Conservation (phyloP, 441 rosid species). For the Aleurites moluccanus region DNA sequence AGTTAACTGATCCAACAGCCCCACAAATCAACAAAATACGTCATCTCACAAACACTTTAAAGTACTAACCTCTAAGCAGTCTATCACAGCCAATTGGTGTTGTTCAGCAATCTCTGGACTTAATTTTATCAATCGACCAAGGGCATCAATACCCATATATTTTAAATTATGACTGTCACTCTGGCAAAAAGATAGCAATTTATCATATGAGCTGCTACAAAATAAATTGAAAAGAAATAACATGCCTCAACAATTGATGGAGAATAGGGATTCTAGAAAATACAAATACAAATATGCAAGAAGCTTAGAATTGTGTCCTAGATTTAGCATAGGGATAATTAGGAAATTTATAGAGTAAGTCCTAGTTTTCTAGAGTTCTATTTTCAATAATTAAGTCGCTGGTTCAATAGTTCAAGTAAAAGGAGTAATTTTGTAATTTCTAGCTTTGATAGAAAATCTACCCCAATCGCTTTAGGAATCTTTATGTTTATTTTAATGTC, state of each 20-base stretch:
- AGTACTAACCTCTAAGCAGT: constrained; percentile 93
- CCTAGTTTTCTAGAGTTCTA: too few species aligned
- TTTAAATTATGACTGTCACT: constrained; percentile 93
- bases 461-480: too few species aligned
- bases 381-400: too few species aligned
- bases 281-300: too few species aligned
- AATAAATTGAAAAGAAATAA: not conserved
- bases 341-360: too few species aligned
- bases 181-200: constrained; percentile 48
- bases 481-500: too few species aligned
- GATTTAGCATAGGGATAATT: too few species aligned
- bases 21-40: not conserved
- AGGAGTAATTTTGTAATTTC: too few species aligned
- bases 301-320: too few species aligned
- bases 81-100: constrained; percentile 95
- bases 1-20: constrained; percentile 1
- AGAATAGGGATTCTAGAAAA: too few species aligned
- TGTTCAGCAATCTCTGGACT: constrained; percentile 95
- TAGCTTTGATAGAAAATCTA: too few species aligned
- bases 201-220: constrained; percentile 18
- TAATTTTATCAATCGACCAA: constrained; percentile 83
- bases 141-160: constrained; percentile 96
- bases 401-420: too few species aligned
- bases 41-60: constrained; percentile 8
- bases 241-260: constrained; percentile 1